A percentile compares a stretch with the other conserved stretches of the same genome.
These are phyloP conservation scores for Hygrophila difformis DNA, from an alignment of 257 asterid genomes.

Conservation along the genomic window DNA sequence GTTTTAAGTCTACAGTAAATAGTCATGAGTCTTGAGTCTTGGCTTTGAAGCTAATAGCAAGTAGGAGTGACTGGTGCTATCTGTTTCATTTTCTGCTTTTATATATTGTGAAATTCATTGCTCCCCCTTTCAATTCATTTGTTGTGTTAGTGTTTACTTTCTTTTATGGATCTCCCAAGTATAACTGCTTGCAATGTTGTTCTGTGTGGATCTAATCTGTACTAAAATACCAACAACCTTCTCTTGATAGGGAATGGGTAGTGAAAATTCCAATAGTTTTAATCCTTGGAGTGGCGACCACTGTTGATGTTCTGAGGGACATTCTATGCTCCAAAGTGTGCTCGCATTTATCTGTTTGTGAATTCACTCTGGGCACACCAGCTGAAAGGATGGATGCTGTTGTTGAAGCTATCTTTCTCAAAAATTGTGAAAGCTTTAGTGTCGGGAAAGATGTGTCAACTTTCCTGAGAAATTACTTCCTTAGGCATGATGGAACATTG, in stretches of 20 bases:
- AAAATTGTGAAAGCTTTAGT: constrained; percentile 44
- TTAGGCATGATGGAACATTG: constrained; percentile 87
- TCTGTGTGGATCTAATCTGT: not conserved
- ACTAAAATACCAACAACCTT: not conserved
- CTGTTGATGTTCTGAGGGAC: constrained; percentile 52
- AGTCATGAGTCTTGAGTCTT: too few relatives aligned
- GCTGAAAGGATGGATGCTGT: constrained; percentile 78
- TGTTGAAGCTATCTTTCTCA: constrained; percentile 61
- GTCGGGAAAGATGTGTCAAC: constrained; percentile 60
- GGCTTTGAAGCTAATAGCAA: too few relatives aligned
- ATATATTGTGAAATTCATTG: too few relatives aligned
- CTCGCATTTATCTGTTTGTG: constrained; percentile 42
- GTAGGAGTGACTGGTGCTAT: not conserved
- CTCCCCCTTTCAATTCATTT: too few relatives aligned
- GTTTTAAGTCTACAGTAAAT: constrained; percentile 15
- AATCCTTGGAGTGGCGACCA: constrained; percentile 85
- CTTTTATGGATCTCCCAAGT: too few relatives aligned
- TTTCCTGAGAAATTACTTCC: constrained; percentile 71
- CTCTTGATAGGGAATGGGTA: constrained; percentile 78
- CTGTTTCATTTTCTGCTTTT: too few relatives aligned
- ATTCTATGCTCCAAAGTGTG: constrained; percentile 48
- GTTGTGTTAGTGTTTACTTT: too few relatives aligned
- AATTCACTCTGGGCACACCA: constrained; percentile 69
- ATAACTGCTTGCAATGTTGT: too few relatives aligned
- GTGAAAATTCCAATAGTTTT: constrained; percentile 67